phyloP scores from a whole-genome alignment of 1,139 yeast species.

The Hansenula lynferdii region DNA sequence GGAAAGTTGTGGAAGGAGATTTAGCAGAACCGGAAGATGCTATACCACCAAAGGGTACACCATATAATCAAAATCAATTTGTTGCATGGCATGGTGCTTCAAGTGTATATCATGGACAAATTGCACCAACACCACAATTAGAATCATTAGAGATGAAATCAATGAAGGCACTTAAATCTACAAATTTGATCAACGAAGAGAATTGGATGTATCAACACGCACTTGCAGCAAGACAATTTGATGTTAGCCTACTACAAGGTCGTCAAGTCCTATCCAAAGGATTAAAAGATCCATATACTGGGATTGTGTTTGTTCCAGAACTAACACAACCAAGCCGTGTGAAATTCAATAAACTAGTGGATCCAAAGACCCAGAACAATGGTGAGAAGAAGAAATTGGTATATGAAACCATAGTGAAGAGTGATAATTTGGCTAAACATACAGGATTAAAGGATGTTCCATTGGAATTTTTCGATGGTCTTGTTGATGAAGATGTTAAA shows the following conservation, averaged over 20 bases:
- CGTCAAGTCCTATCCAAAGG: conserved; percentile 51
- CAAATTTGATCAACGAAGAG: conserved; percentile 49
- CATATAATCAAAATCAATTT: conserved; percentile 43
- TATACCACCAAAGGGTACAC: conserved; percentile 35
- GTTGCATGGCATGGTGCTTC: conserved; percentile 51
- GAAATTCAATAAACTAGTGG: conserved; percentile 28
- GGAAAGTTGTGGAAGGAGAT: conserved; percentile 68
- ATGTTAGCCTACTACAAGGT: conserved; percentile 54
- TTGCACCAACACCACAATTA: conserved; percentile 29
- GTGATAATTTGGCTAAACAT: conserved; percentile 39
- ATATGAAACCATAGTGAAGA: conserved; percentile 48
- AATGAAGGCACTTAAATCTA: conserved; percentile 25
- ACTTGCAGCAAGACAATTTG: conserved; percentile 64
- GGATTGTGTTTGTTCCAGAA: conserved; percentile 66
- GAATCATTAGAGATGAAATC: conserved; percentile 20
- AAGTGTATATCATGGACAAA: conserved; percentile 31
- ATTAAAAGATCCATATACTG: conserved; percentile 77
- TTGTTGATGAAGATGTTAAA: conserved; percentile 52
- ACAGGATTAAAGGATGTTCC: conserved; percentile 67
- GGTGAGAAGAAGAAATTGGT: conserved; percentile 30
- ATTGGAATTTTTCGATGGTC: conserved; percentile 48
- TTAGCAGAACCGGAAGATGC: conserved; percentile 70
- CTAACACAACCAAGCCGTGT: conserved; percentile 64
- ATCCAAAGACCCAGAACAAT: conserved; percentile 15
- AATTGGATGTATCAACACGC: conserved; percentile 91